phyloP scores from a whole-genome alignment of 345 rosid species.

The Schrenkiella parvula region DNA sequence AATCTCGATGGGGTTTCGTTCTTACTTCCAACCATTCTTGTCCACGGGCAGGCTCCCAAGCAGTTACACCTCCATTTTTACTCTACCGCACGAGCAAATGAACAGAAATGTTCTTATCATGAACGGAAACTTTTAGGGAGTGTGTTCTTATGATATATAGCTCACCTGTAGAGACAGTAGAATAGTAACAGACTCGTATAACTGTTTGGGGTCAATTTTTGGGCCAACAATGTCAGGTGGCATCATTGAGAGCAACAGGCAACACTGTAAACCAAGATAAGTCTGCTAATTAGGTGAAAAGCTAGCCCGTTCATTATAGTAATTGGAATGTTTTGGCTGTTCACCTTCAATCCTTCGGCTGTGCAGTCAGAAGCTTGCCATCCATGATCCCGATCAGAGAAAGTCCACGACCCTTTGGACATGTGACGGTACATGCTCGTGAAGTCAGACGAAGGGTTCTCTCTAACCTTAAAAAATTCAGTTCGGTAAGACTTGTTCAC shows the following conservation, averaged over 20 bases:
- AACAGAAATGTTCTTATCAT: neutral
- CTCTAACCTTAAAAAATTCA: constrained; percentile 37
- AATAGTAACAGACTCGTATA: constrained; percentile 56
- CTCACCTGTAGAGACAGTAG: constrained; percentile 59
- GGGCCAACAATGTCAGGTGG: constrained; percentile 64
- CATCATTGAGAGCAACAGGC: constrained; percentile 62
- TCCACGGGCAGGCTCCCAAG: constrained; percentile 39
- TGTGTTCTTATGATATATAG: neutral
- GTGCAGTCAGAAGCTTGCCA: constrained; percentile 41
- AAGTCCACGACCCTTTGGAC: constrained; percentile 39
- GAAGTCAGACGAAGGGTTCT: constrained; percentile 45
- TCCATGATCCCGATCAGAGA: constrained; percentile 37
- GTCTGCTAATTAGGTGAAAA: neutral
- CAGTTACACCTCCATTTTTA: constrained; percentile 36
- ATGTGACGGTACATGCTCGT: constrained; percentile 34
- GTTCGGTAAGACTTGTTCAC: constrained; percentile 1
- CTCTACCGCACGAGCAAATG: constrained; percentile 18
- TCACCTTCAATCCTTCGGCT: constrained; percentile 34
- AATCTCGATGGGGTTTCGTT: neutral
- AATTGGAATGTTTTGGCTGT: neutral
- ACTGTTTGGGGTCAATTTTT: constrained; percentile 44
- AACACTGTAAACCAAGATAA: constrained; percentile 43
- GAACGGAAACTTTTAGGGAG: neutral
- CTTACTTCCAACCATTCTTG: constrained; percentile 38
- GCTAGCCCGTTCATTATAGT: neutral